Evolutionary conservation across 257 asterid species (phyloP).

Genomic region (Gardenia jasminoides): DNA sequence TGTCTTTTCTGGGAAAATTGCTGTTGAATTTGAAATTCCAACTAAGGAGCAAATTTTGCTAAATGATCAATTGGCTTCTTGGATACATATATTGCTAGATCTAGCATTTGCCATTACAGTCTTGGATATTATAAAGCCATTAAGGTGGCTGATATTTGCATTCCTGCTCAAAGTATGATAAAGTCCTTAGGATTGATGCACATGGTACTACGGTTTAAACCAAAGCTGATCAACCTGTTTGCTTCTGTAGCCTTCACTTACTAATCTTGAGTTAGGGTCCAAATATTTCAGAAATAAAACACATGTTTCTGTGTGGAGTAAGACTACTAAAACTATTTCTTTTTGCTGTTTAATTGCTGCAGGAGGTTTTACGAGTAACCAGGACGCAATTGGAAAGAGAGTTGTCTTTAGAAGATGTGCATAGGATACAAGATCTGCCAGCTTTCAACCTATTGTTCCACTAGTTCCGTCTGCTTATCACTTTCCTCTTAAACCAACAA

Average conservation of each 20-base stretch:
- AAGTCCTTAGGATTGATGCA: not conserved
- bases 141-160: not conserved
- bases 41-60: not conserved
- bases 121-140: not conserved
- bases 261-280: not conserved
- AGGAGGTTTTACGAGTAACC: constrained; percentile 83
- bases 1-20: not conserved
- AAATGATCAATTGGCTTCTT: not conserved
- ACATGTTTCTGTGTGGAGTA: not conserved
- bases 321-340: not conserved
- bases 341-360: constrained; percentile 2
- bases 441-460: constrained; percentile 67
- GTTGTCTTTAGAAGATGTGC: constrained; percentile 78
- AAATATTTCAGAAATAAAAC: not conserved
- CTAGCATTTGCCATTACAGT: not conserved
- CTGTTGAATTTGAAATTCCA: not conserved
- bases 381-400: constrained; percentile 86
- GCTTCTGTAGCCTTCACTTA: not conserved
- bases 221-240: not conserved
- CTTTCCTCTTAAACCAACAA: not conserved
- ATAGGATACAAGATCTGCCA: constrained; percentile 74
- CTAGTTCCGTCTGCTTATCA: constrained; percentile 1
- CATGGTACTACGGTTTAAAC: not conserved
- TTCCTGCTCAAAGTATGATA: not conserved
- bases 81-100: not conserved